phyloP scores from a whole-genome alignment of 208 protist genomes.

The Blechomonas ayalai region DNA sequence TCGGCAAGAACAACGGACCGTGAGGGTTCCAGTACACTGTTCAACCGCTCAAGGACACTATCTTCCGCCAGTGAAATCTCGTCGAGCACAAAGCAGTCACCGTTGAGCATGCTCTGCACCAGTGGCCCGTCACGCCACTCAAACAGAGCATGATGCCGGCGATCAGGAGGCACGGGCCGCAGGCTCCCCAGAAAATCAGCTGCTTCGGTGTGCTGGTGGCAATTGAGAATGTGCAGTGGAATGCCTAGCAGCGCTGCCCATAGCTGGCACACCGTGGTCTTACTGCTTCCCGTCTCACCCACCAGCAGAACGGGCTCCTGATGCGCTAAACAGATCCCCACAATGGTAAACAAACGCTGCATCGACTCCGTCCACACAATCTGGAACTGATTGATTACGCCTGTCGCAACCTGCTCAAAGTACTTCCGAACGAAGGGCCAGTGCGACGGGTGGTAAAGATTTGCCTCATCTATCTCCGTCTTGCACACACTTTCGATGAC shows the following conservation, averaged over 20 bases:
- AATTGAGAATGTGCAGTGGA: conserved; percentile 97
- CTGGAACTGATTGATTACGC: conserved; percentile 70
- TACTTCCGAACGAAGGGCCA: conserved; percentile 80
- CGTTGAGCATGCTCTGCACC: conserved; percentile 97
- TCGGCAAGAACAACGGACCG: conserved; percentile 96
- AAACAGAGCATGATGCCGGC: conserved; percentile 91
- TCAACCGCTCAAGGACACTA: conserved; percentile 99
- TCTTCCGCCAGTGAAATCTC: conserved; percentile 99
- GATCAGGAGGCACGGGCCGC: conserved; percentile 72
- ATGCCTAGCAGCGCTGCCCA: conserved; percentile 79
- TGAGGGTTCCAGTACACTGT: conserved; percentile 98
- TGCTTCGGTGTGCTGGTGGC: conserved; percentile 99
- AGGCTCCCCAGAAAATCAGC: conserved; percentile 97
- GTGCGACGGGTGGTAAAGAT: conserved; percentile 64
- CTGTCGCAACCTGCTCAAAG: conserved; percentile 54
- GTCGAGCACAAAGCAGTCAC: conserved; percentile 98
- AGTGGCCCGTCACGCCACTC: conserved; percentile 99
- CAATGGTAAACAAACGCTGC: conserved; percentile 94
- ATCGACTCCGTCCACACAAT: conserved; percentile 97
- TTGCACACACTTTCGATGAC: conserved; percentile 81
- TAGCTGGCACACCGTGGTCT: conserved; percentile 98
- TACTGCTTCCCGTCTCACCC: conserved; percentile 98
- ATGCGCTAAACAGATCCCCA: conserved; percentile 91
- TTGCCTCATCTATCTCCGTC: conserved; percentile 56
- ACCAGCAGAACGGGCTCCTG: conserved; percentile 97